phyloP scores from a whole-genome alignment of 306 rosid genomes.

The Pueraria montana region DNA sequence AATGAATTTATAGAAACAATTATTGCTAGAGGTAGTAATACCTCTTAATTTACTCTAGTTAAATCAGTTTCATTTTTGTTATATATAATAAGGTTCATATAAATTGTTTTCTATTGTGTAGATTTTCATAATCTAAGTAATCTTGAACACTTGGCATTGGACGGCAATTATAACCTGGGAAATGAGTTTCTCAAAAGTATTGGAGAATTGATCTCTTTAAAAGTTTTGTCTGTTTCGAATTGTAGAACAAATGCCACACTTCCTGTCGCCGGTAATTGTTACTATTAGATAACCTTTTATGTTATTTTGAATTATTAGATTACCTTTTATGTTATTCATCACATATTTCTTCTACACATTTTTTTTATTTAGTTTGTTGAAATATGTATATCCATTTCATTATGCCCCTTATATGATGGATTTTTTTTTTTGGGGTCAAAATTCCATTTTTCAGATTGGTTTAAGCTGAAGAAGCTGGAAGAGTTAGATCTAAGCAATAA shows the following conservation, averaged over 20 bases:
- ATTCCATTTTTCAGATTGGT: slow-evolving; percentile 22
- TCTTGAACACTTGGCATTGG: slow-evolving; percentile 2
- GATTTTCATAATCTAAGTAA: slow-evolving; percentile 10
- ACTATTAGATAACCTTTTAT: no score
- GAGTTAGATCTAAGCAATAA: neutral
- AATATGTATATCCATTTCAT: no score
- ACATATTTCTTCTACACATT: neutral
- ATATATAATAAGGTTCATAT: no score
- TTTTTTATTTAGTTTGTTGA: no score
- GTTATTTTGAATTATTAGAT: no score
- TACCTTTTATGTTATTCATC: neutral
- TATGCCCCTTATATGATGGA: no score
- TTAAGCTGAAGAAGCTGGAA: slow-evolving; percentile 14
- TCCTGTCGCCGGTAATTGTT: neutral
- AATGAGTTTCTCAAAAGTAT: neutral
- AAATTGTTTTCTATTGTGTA: neutral
- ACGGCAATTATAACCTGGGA: neutral
- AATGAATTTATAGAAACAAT: neutral
- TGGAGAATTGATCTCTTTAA: neutral
- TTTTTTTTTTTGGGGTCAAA: neutral
- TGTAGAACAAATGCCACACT: neutral
- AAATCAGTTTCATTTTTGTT: no score
- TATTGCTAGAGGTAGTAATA: slow-evolving; percentile 10
- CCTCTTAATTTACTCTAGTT: neutral
- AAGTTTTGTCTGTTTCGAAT: no score